Evolutionary conservation across 768 basidiomycete genomes (phyloP).

Genomic region (Postia placenta): DNA sequence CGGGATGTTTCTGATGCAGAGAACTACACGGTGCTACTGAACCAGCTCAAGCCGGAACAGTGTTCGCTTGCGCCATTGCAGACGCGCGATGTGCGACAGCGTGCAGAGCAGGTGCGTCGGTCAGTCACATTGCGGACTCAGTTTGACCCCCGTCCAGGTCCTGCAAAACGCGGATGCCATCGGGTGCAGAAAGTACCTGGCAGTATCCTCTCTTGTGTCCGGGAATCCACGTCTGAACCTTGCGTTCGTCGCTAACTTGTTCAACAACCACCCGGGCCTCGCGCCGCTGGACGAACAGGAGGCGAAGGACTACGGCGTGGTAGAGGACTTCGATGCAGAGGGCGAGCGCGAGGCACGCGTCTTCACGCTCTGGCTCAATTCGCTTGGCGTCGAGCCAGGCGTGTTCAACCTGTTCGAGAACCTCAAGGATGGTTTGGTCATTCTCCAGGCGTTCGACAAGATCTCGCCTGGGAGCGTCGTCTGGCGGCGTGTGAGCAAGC

Average conservation of each 20-base stretch:
- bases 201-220: constrained; percentile 81
- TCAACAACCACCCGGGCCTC: constrained; percentile 95
- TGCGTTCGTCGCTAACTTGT: constrained; percentile 96
- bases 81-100: constrained; percentile 70
- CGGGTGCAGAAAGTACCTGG: constrained; percentile 93
- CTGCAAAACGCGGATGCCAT: constrained; percentile 91
- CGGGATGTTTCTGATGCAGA: constrained; percentile 96
- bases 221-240: constrained; percentile 98
- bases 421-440: constrained; percentile 83
- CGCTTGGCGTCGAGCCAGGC: constrained; percentile 90
- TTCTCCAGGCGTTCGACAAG: constrained; percentile 97
- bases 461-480: constrained; percentile 87
- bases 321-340: constrained; percentile 98
- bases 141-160: too few relatives aligned
- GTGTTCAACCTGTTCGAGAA: constrained; percentile 98
- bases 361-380: constrained; percentile 98
- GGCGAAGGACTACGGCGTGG: constrained; percentile 79
- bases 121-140: too few relatives aligned
- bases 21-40: constrained; percentile 93
- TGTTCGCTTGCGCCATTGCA: constrained; percentile 91
- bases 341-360: constrained; percentile 97
- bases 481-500: constrained; percentile 96
- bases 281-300: constrained; percentile 93
- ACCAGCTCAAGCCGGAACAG: constrained; percentile 91
- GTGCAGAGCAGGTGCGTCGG: constrained; percentile 93